Base-by-base conservation (phyloP, 2,329 filamentous ascomycete species). In the Zymoseptoria passerinii region DNA sequence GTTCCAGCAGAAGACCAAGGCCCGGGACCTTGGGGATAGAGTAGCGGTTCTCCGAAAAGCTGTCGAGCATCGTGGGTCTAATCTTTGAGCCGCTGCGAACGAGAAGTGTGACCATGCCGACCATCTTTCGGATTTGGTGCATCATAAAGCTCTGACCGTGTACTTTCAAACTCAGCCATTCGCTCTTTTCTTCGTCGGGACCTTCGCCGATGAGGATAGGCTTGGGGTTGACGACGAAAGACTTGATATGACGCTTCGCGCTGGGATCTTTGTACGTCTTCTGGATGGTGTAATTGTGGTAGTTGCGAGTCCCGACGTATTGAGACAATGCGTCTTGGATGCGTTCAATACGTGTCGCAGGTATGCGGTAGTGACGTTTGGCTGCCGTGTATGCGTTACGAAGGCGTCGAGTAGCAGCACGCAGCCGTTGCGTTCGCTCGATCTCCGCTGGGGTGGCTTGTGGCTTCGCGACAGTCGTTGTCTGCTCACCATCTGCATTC, bases 91-190 rank as follows among this genome's bases (percentile, higher is more conserved):
- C 94, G 72, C 89, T 95, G 44, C 94, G 86, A 6, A 95, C 87
- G 5, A 92, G 79, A 60, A 99, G 80, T 35, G 90, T 85, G 8
- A 85, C 90, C 87, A 99, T 91, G 58, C 89, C 90, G 16, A 99
- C 90, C 94, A 99, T 97, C 76, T 97, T 99, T 69, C 94, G 87
- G 74, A 99, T 99, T 77, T 99, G 94, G 75, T 99, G 94, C 94
- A 99, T 99, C 94, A 99, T 99, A 81, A 99, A 99, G 70, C 88
- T 92, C 75, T 99, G 94, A 0, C 94, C 94, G 74, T 99, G 94
- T 23, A 99, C 92, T 72, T 95, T 96, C 65, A 97, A 80, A 50
- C 88, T 94, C 4, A 99, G 80, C 94, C 94, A 99, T 77, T 99
- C 89, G 1, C 91, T 96, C 70, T 92, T 86, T 18, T 70, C 65